Conservation (phyloP, 129 eudicot genomes). For the Erigeron canadensis region DNA sequence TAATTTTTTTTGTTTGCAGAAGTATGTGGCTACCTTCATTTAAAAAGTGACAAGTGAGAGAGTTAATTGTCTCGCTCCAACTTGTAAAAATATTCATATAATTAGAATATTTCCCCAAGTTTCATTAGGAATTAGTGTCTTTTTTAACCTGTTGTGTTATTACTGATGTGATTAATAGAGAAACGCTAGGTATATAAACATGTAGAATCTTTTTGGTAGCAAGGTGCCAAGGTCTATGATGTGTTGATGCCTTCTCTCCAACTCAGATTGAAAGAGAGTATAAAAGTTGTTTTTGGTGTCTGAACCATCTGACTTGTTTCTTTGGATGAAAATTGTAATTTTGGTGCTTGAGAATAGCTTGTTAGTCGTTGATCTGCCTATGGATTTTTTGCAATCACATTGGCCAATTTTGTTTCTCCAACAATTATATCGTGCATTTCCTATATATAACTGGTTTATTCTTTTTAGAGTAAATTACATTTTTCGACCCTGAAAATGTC, state of each 20-base stretch:
- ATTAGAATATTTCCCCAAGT: neutral
- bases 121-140: neutral
- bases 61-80: neutral
- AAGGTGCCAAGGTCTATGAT: neutral
- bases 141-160: constrained; percentile 9
- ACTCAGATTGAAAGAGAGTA: neutral
- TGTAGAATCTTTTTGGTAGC: neutral
- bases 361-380: too few species aligned
- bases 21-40: neutral
- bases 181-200: neutral
- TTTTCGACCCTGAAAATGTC: too few species aligned
- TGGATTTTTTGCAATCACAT: neutral
- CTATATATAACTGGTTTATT: too few species aligned
- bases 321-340: neutral
- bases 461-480: too few species aligned
- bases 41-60: neutral
- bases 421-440: neutral
- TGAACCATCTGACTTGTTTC: neutral
- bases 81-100: constrained; percentile 6
- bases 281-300: neutral
- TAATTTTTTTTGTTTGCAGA: constrained; percentile 5
- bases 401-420: neutral
- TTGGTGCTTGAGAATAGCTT: constrained; percentile 9
- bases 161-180: neutral
- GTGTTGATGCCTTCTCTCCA: neutral